Conservation (phyloP, 371 early-diverging fungal species). For the Capillidium rhysosporum region DNA sequence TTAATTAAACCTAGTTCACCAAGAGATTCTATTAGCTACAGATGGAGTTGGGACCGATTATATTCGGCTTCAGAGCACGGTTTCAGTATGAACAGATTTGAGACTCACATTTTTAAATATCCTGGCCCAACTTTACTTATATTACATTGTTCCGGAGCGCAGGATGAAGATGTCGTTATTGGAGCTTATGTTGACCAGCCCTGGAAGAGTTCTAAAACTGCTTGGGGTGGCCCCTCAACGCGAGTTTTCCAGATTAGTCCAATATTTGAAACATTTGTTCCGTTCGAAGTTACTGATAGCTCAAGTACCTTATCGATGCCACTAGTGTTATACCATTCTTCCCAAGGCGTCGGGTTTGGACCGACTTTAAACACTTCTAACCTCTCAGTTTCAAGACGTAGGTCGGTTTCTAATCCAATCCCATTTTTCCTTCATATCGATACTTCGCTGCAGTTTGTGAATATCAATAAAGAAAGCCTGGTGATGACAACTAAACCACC, state of each 20-base stretch:
- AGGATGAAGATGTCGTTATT: constrained; percentile 9
- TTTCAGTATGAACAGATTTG: constrained; percentile 43
- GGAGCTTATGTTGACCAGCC: constrained; percentile 29
- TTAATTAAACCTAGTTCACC: too few species aligned
- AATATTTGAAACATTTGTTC: constrained; percentile 24
- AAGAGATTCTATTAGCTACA: background rate
- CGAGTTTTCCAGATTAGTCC: constrained; percentile 33
- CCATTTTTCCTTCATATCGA: constrained; percentile 7
- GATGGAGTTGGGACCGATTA: constrained; percentile 17
- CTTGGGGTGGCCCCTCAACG: constrained; percentile 28
- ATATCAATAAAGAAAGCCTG: background rate
- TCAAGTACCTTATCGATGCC: constrained; percentile 13
- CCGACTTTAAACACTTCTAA: constrained; percentile 11
- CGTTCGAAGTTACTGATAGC: constrained; percentile 4
- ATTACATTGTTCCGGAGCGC: constrained; percentile 8
- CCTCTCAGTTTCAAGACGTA: background rate
- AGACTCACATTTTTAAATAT: constrained; percentile 37
- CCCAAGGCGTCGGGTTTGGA: constrained; percentile 36
- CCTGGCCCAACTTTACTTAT: constrained; percentile 34
- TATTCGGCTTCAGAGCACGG: constrained; percentile 31
- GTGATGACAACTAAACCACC: background rate
- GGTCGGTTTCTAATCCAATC: too few species aligned
- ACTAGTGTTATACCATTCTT: constrained; percentile 25
- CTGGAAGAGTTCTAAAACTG: constrained; percentile 29
- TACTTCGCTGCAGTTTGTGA: constrained; percentile 7